Evolutionary conservation across 345 rosid genomes (phyloP), one percentile per base, ranked within the genome.

Genomic region (Citrus trifoliata): DNA sequence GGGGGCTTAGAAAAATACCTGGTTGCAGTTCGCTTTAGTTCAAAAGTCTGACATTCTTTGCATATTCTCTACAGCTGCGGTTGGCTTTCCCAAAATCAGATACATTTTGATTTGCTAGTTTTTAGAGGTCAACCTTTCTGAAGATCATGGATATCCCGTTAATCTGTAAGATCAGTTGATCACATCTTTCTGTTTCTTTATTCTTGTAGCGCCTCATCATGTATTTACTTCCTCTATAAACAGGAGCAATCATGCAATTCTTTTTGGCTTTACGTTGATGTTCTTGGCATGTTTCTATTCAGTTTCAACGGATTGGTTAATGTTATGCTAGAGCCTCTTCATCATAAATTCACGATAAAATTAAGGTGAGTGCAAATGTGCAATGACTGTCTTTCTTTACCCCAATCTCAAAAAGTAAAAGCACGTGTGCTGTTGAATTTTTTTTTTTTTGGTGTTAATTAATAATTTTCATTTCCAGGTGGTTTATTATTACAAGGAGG

Each of bases 11-110:
- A 70, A 92, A 92, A 83, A 74, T 90, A 70, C 86, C 86, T 4
- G 97, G 97, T 46, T 67, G 87, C 75, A 88, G 93, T 83, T 84
- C 87, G 86, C 66, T 89, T 70, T 79, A 53, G 75, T 21, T 67
- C 19, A 8, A 2, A 42, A 27, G 74, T 27, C 4, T 14, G 35
- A 14, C 21, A 67, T 38, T 74, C 64, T 40, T 38, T 42, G 70
- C 46, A 30, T 21, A n/a, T 62, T n/a, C 58, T 7, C 27, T 59
- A 4, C 10, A 13, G 33, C 66, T 58, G 10, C 33, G 7, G 35
- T 76, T 53, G 58, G 33, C 28, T 76, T 46, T 51, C 25, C 62
- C 3, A 24, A 33, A 32, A 66, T 51, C n/a, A 33, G 48, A n/a
- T 32, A 28, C 24, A 9, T 10, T 72, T 40, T 21, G 53, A 67